Base-by-base conservation (phyloP, 1,284 basidiomycete species). In the Kwoniella shivajii region DNA sequence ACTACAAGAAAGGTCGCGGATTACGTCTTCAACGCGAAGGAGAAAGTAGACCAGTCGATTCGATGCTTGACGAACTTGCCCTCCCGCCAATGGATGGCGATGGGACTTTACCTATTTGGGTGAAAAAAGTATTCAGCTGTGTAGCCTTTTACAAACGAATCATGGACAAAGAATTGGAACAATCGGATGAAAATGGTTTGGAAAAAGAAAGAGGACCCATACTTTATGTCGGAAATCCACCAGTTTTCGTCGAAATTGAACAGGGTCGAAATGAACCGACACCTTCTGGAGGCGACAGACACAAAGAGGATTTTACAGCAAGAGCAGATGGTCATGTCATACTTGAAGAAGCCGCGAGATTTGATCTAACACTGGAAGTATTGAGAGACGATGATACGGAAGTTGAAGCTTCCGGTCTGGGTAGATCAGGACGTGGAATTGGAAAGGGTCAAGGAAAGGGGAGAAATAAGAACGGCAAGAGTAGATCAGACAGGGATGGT, bases 381-480 rank as follows among this genome's bases (percentile, higher is more conserved):
- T 50, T 76, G 48, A 57, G 74, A 26, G 73, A 76, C 59, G 71
- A 74, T 33, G 74, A 76, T 30, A 70, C 67, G 20, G 69, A 70
- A 47, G 53, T 61, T 30, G 61, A 66, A 30, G 56, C 38, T 26
- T 44, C 43, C 16, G 54, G 50, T 29, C 42, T 60, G 43, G 52
- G 58, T 2, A 43, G 59, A 59, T 62, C 33, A 45, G 59, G 33
- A 22, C 47, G 26, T 47, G 58, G 2, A 44, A 50, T 30, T 48
- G 60, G 13, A 50, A 34, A 43, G 14, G 60, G 54, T 41, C 42
- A 58, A 27, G 57, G 52, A 34, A 41, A 53, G 2, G 11, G 43
- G 10, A 44, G 58, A 11, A 39, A 57, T 29, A 33, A 63, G 29
- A 56, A 61, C 16, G 55, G 48, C 36, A 31, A 59, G 11, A 50